phyloP scores from a whole-genome alignment of 495 filamentous ascomycete genomes.

The Aspergillus hancockii region DNA sequence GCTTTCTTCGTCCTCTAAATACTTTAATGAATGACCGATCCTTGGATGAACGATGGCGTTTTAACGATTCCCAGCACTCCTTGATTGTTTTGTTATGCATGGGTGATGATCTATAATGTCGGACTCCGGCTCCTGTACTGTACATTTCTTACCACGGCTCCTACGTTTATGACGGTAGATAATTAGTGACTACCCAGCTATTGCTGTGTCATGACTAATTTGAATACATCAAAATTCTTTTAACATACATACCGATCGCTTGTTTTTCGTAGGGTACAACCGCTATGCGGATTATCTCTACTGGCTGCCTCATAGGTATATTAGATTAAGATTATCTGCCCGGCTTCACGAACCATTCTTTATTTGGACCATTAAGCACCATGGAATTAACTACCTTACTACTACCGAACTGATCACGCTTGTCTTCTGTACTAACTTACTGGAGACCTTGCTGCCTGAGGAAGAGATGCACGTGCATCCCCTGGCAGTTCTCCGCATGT shows the following conservation, averaged over 20 bases:
- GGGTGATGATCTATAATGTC: constrained; percentile 4
- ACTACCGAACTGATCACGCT: background rate
- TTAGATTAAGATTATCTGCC: background rate
- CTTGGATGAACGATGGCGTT: constrained; percentile 6
- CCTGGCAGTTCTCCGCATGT: background rate
- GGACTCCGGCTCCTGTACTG: constrained; percentile 7
- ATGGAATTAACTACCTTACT: no score
- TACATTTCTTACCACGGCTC: constrained; percentile 1
- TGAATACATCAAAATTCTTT: background rate
- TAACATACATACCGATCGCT: background rate
- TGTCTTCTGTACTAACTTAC: background rate
- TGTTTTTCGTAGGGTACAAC: no score
- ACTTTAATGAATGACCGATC: constrained; percentile 2
- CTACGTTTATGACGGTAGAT: constrained; percentile 3
- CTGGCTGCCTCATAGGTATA: no score
- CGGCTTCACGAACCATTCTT: background rate
- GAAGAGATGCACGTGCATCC: background rate
- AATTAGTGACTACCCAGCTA: constrained; percentile 2
- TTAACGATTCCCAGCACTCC: constrained; percentile 1
- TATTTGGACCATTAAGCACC: no score
- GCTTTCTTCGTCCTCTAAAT: constrained; percentile 45
- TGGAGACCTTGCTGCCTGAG: background rate
- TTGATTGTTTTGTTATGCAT: constrained; percentile 8
- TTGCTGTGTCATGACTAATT: constrained; percentile 1
- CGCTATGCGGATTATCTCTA: no score